These are phyloP conservation scores for Lagenidium giganteum DNA, from an alignment of 352 stramenopile genomes.

Conservation along the genomic window DNA sequence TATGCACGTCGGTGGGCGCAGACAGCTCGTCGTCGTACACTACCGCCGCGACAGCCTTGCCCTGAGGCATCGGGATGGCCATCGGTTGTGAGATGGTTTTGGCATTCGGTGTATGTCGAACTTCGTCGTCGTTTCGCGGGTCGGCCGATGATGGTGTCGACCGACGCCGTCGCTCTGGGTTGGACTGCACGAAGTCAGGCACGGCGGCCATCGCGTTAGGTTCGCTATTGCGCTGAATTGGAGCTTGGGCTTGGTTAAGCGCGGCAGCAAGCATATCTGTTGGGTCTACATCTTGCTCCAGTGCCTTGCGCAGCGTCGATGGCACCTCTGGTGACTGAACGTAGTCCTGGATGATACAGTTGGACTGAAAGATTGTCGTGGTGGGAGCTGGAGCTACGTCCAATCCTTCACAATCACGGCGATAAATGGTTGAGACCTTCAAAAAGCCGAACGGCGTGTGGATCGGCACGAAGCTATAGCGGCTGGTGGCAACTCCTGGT, in stretches of 20 bases:
- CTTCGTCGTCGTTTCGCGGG: too few species aligned
- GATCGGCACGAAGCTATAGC: constrained; percentile 77
- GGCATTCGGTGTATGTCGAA: constrained; percentile 16
- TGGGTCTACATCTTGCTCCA: neutral
- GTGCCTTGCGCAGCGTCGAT: neutral
- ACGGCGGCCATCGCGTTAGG: too few species aligned
- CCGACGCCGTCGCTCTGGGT: constrained; percentile 20
- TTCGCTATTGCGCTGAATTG: too few species aligned
- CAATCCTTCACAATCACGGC: constrained; percentile 39
- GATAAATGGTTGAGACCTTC: constrained; percentile 64
- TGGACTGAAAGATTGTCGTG: constrained; percentile 59
- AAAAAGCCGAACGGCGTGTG: constrained; percentile 70
- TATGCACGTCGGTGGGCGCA: constrained; percentile 11
- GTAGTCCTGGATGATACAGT: constrained; percentile 86
- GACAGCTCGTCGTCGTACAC: constrained; percentile 17
- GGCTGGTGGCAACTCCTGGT: constrained; percentile 33
- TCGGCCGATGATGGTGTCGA: too few species aligned
- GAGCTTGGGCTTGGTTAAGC: too few species aligned
- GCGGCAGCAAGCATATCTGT: too few species aligned
- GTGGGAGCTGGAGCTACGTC: constrained; percentile 20
- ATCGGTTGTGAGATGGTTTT: constrained; percentile 72
- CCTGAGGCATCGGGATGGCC: constrained; percentile 62
- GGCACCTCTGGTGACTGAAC: constrained; percentile 53
- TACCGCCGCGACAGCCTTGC: constrained; percentile 27
- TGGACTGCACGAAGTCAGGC: neutral